Conservation (phyloP, 176 grass and related monocot genomes). For the maize (Zea mays) region Zm-B73-REFERENCE-NAM-5.0 NC_050096.1:24890001-24890500, state of each 20-base stretch:
- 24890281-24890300: constrained; percentile 43
- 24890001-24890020: constrained; percentile 22
- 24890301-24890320: constrained; percentile 51
- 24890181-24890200: constrained; percentile 43
- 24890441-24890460: constrained; percentile 33
- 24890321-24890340: constrained; percentile 48
- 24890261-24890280: constrained; percentile 52
- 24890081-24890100: constrained; percentile 36
- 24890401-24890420: constrained; percentile 34
- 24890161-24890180: constrained; percentile 42
- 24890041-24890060: constrained; percentile 41
- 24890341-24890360: constrained; percentile 47
- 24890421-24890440: constrained; percentile 31
- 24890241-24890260: constrained; percentile 69
- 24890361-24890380: constrained; percentile 52
- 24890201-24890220: constrained; percentile 41
- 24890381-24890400: constrained; percentile 60
- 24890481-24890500: constrained; percentile 54
- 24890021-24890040: constrained; percentile 33
- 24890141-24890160: constrained; percentile 60
- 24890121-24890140: constrained; percentile 46
- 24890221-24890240: constrained; percentile 41
- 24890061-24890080: constrained; percentile 35
- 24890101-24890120: constrained; percentile 51
- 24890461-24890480: constrained; percentile 53